Evolutionary conservation across 2,329 filamentous ascomycete genomes (phyloP).

Genomic region (Penicillium hesseltinei): DNA sequence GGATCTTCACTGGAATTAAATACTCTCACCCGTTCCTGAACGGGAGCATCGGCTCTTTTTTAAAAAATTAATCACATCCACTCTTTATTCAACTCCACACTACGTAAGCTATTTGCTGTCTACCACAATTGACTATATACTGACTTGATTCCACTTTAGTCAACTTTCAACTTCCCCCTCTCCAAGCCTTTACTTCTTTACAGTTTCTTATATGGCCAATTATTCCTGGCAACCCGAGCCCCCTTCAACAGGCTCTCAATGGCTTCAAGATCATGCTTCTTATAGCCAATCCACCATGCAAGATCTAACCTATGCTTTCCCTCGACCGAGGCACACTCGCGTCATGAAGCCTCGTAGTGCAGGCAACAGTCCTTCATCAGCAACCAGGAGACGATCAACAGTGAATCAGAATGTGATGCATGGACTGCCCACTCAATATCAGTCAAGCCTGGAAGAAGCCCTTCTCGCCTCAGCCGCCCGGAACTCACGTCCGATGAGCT

Average conservation of each 20-base stretch:
- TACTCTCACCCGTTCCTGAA: slow-evolving; percentile 13
- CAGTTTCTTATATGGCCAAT: slow-evolving; percentile 31
- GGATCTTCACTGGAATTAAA: slow-evolving; percentile 15
- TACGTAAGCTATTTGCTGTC: slow-evolving; percentile 8
- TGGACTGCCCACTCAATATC: slow-evolving; percentile 39
- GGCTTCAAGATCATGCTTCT: slow-evolving; percentile 23
- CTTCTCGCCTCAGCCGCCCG: slow-evolving; percentile 40
- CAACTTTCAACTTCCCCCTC: not conserved
- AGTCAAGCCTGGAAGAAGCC: slow-evolving; percentile 48
- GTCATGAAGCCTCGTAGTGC: slow-evolving; percentile 65
- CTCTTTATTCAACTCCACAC: slow-evolving; percentile 4
- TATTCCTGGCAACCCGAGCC: slow-evolving; percentile 29
- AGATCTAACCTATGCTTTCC: slow-evolving; percentile 48
- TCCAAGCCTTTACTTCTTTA: not conserved
- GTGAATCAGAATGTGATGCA: slow-evolving; percentile 47
- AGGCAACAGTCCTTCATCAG: slow-evolving; percentile 64
- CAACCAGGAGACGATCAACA: slow-evolving; percentile 53
- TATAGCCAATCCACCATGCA: slow-evolving; percentile 27
- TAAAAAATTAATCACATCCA: not conserved
- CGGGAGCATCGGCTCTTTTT: slow-evolving; percentile 9
- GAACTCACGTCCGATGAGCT: slow-evolving; percentile 65
- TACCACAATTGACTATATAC: slow-evolving; percentile 10
- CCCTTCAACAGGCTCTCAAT: slow-evolving; percentile 29
- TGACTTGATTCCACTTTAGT: slow-evolving; percentile 10
- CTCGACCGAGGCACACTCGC: slow-evolving; percentile 53